Evolutionary conservation across 768 basidiomycete genomes (phyloP).

Genomic region (Crepidotus variabilis): DNA sequence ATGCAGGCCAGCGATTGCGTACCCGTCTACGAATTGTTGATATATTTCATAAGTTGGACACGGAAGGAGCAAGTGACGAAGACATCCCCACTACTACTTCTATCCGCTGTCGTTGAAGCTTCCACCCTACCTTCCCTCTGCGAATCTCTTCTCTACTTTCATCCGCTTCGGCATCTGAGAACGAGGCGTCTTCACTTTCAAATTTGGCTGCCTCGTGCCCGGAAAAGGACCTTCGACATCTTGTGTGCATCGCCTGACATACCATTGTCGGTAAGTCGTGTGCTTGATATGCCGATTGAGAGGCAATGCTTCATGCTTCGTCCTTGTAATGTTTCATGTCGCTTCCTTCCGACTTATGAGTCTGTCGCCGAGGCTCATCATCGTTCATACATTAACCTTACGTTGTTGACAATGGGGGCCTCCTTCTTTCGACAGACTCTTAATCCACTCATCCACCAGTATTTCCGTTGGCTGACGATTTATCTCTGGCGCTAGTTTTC

Average conservation of each 20-base stretch:
- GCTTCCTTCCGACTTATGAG: conserved; percentile 15
- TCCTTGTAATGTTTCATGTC: background rate
- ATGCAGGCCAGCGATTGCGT: background rate
- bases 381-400: background rate
- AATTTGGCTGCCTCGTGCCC: conserved; percentile 10
- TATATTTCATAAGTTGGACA: background rate
- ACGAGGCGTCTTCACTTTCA: background rate
- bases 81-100: conserved; percentile 1
- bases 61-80: background rate
- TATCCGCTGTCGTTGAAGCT: conserved; percentile 1
- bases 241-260: conserved; percentile 6
- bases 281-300: conserved; percentile 5
- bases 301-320: background rate
- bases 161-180: conserved; percentile 1
- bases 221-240: conserved; percentile 6
- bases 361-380: conserved; percentile 8
- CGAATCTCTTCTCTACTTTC: conserved; percentile 6
- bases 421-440: background rate
- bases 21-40: background rate
- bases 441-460: background rate
- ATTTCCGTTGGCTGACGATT: background rate
- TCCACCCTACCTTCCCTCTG: background rate
- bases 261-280: conserved; percentile 12
- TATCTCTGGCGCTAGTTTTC: background rate
- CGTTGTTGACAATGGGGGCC: background rate